A percentile compares a stretch with the other conserved stretches of the same genome.
Evolutionary conservation across 805 yeast genomes (phyloP).

Genomic region (Teunomyces atbi): DNA sequence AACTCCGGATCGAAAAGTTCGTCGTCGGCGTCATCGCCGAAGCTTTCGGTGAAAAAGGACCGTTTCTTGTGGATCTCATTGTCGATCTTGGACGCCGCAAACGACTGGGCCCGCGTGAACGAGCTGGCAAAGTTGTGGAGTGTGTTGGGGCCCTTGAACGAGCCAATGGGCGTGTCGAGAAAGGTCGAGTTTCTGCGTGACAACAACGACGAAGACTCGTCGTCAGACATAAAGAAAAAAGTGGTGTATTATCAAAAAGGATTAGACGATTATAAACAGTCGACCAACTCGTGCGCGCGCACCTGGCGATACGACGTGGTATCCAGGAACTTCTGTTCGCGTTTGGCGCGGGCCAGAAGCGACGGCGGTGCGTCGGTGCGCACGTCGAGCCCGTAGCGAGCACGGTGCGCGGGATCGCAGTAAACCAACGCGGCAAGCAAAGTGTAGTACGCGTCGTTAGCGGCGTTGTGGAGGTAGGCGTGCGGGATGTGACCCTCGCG

Average conservation of each 20-base stretch:
- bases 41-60: constrained; percentile 15
- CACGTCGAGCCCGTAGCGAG: constrained; percentile 14
- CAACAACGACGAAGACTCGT: constrained; percentile 10
- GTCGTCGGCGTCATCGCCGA: constrained; percentile 12
- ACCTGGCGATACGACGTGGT: constrained; percentile 1
- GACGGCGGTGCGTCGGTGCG: constrained; percentile 4
- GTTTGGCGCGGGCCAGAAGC: constrained; percentile 8
- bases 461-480: constrained; percentile 27
- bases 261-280: background rate
- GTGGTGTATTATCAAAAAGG: background rate
- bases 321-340: constrained; percentile 12
- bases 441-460: constrained; percentile 29
- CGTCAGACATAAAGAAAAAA: constrained; percentile 3
- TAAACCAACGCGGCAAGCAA: constrained; percentile 22
- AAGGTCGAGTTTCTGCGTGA: constrained; percentile 7
- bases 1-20: constrained; percentile 50
- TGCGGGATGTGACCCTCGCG: constrained; percentile 20
- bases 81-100: constrained; percentile 15
- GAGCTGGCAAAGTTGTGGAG: constrained; percentile 41
- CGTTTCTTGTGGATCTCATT: constrained; percentile 21
- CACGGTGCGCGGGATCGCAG: constrained; percentile 21
- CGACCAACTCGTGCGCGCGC: background rate
- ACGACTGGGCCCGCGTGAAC: constrained; percentile 39
- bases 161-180: constrained; percentile 15
- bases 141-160: constrained; percentile 33